These are phyloP conservation scores for Podospora anserina DNA, from an alignment of 495 filamentous ascomycete genomes.

Conservation along the genomic window DNA sequence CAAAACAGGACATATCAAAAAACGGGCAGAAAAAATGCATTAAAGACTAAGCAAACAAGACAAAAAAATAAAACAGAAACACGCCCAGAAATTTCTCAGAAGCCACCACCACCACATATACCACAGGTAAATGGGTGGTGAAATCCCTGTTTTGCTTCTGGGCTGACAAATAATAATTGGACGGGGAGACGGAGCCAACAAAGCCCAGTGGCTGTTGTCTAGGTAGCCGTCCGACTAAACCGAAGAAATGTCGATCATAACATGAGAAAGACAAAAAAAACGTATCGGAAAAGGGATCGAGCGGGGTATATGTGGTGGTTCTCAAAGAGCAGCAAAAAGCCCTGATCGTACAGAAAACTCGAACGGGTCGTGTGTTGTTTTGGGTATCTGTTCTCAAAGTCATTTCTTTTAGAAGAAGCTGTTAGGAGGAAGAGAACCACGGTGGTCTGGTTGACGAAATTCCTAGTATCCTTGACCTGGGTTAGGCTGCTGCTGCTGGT, in stretches of 20 bases:
- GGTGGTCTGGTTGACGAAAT: neutral
- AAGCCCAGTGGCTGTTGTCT: neutral
- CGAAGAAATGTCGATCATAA: neutral
- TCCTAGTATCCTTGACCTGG: constrained; percentile 33
- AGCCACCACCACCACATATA: too few relatives aligned
- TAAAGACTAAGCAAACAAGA: constrained; percentile 4
- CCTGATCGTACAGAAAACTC: constrained; percentile 28
- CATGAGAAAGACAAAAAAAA: neutral
- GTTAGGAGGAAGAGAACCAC: neutral
- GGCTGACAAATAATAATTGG: too few relatives aligned
- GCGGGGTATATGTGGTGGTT: constrained; percentile 19
- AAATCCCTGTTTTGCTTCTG: too few relatives aligned
- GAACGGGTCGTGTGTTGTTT: neutral
- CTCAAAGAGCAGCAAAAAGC: constrained; percentile 22
- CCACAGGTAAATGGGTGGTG: too few relatives aligned
- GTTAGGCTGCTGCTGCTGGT: constrained; percentile 36
- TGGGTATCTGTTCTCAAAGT: neutral
- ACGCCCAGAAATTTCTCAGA: neutral
- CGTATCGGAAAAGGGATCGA: neutral
- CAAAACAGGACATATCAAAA: neutral
- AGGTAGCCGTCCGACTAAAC: neutral
- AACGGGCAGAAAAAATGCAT: constrained; percentile 1
- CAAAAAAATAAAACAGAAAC: constrained; percentile 3
- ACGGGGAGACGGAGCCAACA: neutral
- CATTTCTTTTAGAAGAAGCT: constrained; percentile 5